Base-by-base conservation (phyloP, 2,329 filamentous ascomycete genomes). In the Arthrobotrys pseudoclavata region DNA sequence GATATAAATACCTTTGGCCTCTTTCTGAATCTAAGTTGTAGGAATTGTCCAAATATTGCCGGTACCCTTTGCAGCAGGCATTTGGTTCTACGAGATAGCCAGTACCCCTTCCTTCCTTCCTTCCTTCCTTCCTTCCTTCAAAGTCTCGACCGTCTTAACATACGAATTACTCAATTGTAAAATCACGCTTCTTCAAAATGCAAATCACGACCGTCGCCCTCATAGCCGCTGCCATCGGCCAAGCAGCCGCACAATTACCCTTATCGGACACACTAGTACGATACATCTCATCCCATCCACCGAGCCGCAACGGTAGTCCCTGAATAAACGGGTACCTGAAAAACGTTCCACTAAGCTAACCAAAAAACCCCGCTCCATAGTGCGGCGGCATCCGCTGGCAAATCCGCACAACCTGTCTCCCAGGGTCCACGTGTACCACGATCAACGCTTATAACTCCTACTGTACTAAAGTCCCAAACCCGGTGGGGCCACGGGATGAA, bases 381-480 rank as follows among this genome's bases (percentile, higher is more conserved):
- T 66, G 66, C 42, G 66, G 66, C 29, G 66, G 37, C 31, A 52
- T 69, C 53, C 66, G 66, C 42, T 69, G 55, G 34, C 66, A 69
- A 61, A 48, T 34, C 1, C 66, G 47, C 40, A 69, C 66, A 61
- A 61, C 66, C 15, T 69, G 66, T 40, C 66, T 34, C 26, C 52
- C 66, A 9, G 66, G 66, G 0, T 69, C 66, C 15, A 69, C 66
- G 3, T 69, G 66, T 26, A 69, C 29, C 50, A 69, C 66, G 1
- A 69, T 69, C 0, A 61, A 61, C 18, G 52, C 26, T 9, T 61
- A 69, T 18, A 34, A 45, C 26, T 50, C 52, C 9, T 69, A 61
- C 26, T 69, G 66, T 18, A 60, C 66, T 15, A 48, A 45, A 15
- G n/a, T 34, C 15, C 24, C 64, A 24, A 20, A 24, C 31, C 12